These are phyloP conservation scores for Citrus cavaleriei DNA, from an alignment of 345 rosid species.

Conservation along the genomic window DNA sequence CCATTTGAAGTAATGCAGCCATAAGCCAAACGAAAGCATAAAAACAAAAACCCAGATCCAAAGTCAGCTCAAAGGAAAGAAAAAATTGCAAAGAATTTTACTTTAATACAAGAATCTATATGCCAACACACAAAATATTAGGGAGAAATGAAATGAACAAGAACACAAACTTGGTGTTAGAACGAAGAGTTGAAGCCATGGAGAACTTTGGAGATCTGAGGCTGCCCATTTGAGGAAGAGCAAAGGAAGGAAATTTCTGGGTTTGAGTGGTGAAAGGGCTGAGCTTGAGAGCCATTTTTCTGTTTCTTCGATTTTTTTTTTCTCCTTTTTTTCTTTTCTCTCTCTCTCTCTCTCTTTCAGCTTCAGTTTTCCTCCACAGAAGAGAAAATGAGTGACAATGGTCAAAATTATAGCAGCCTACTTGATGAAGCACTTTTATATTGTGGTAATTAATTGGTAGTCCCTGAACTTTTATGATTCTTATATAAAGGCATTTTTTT, in stretches of 20 bases:
- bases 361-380: slow-evolving; percentile 32
- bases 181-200: slow-evolving; percentile 70
- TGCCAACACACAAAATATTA: background rate
- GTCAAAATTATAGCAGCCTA: background rate
- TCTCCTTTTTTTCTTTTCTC: background rate
- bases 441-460: too few species aligned
- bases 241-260: slow-evolving; percentile 48
- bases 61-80: slow-evolving; percentile 13
- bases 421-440: background rate
- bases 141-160: background rate
- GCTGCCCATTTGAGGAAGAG: slow-evolving; percentile 55
- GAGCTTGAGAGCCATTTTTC: slow-evolving; percentile 64
- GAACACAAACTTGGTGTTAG: slow-evolving; percentile 51
- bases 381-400: background rate
- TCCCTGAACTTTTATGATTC: background rate
- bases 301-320: background rate
- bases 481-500: too few species aligned
- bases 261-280: slow-evolving; percentile 52
- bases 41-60: slow-evolving; percentile 27
- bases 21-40: background rate
- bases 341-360: background rate
- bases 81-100: slow-evolving; percentile 3
- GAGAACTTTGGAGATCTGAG: slow-evolving; percentile 75
- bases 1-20: background rate
- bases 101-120: background rate